Evolutionary conservation across 2,329 filamentous ascomycete species (phyloP).

Genomic region (Aspergillus luchuensis): DNA sequence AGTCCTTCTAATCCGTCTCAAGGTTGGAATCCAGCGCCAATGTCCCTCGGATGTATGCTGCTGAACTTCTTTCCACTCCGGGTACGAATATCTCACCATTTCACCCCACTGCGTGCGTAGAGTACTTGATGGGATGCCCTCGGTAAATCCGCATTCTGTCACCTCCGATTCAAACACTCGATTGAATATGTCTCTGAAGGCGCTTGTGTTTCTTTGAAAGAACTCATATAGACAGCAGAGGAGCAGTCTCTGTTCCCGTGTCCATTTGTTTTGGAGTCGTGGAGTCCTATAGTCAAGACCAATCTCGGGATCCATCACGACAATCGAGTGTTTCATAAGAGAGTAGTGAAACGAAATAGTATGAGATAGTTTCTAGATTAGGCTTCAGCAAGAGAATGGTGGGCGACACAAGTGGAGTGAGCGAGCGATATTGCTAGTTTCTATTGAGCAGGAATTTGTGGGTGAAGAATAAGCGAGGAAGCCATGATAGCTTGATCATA

Average conservation of each 20-base stretch:
- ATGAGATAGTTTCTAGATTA: not conserved
- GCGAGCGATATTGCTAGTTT: not conserved
- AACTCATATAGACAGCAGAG: conserved; percentile 32
- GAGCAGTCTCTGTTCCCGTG: conserved; percentile 17
- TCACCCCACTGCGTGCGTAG: conserved; percentile 28
- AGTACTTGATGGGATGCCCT: conserved; percentile 6
- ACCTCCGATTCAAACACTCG: conserved; percentile 26
- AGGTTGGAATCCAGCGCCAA: conserved; percentile 18
- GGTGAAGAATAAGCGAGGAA: too few relatives aligned
- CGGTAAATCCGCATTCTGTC: conserved; percentile 20
- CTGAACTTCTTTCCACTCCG: conserved; percentile 30
- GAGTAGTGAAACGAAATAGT: not conserved
- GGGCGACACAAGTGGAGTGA: not conserved
- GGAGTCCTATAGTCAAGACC: not conserved
- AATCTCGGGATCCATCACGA: not conserved
- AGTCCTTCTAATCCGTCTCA: conserved; percentile 18
- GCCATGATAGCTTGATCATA: too few relatives aligned
- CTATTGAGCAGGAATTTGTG: too few relatives aligned
- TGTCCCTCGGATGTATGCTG: conserved; percentile 20
- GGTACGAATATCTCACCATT: conserved; percentile 19
- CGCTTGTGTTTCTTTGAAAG: conserved; percentile 16
- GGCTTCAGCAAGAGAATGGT: not conserved
- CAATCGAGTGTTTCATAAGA: not conserved
- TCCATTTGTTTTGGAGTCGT: conserved; percentile 22
- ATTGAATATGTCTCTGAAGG: conserved; percentile 31